phyloP scores from a whole-genome alignment of 805 yeast genomes.

The Lipomyces sp. region DNA sequence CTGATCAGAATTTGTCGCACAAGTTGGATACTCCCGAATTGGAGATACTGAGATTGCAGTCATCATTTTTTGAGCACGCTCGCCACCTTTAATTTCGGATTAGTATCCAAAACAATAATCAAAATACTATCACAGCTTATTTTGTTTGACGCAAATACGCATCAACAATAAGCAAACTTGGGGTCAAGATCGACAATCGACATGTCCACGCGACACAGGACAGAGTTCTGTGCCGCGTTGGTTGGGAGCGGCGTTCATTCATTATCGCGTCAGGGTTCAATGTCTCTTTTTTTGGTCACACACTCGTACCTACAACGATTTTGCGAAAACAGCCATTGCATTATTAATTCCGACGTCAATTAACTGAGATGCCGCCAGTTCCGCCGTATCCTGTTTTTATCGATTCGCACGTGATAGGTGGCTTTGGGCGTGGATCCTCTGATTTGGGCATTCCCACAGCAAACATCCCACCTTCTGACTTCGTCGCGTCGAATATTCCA shows the following conservation, averaged over 20 bases:
- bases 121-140: no score
- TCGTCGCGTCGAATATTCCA: conserved; percentile 57
- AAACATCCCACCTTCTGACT: conserved; percentile 40
- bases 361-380: conserved; percentile 34
- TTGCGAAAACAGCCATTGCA: not conserved
- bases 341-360: not conserved
- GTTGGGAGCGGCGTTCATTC: not conserved
- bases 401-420: conserved; percentile 60
- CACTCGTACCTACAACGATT: not conserved
- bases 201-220: not conserved
- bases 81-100: no score
- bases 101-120: no score
- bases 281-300: not conserved
- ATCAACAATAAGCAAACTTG: not conserved
- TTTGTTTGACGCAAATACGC: not conserved
- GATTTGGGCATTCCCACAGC: conserved; percentile 91
- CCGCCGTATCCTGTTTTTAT: conserved; percentile 48
- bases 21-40: no score
- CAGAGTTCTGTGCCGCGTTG: not conserved
- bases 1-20: no score
- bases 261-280: not conserved
- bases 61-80: no score
- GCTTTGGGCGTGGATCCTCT: conserved; percentile 94
- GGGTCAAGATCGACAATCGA: not conserved
- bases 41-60: no score